phyloP scores from a whole-genome alignment of 2,329 filamentous ascomycete species.

The Paraphoma sp. region DNA sequence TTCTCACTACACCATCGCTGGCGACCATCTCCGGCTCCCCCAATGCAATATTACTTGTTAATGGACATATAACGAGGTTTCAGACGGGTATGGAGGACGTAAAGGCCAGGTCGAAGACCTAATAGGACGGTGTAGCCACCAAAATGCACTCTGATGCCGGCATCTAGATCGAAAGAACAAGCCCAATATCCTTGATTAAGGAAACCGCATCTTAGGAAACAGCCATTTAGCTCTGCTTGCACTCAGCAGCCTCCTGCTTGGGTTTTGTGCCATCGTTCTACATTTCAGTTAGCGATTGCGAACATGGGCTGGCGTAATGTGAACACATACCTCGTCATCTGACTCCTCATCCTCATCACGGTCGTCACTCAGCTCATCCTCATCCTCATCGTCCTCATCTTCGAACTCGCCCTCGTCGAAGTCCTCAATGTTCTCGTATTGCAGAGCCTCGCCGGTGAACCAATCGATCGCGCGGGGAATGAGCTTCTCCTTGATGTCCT shows the following conservation, averaged over 20 bases:
- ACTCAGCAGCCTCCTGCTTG: conserved; percentile 54
- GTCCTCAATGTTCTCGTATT: conserved; percentile 92
- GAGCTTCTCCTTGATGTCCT: conserved; percentile 99
- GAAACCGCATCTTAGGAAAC: conserved; percentile 20
- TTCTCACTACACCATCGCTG: conserved; percentile 21
- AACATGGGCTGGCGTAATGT: background rate
- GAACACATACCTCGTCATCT: conserved; percentile 47
- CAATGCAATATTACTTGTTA: conserved; percentile 39
- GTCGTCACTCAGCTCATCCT: conserved; percentile 84
- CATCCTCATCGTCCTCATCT: conserved; percentile 91
- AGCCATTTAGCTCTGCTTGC: conserved; percentile 51
- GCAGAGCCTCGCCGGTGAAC: conserved; percentile 98
- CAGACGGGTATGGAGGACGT: conserved; percentile 18
- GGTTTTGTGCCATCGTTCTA: conserved; percentile 53
- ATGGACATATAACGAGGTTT: conserved; percentile 24
- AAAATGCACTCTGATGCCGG: conserved; percentile 34
- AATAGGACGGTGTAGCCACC: conserved; percentile 20
- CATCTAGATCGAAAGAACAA: conserved; percentile 40
- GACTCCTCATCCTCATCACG: conserved; percentile 72
- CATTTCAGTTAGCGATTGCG: conserved; percentile 15
- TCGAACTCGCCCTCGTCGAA: conserved; percentile 83
- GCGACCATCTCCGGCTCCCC: conserved; percentile 24
- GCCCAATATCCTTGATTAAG: conserved; percentile 27
- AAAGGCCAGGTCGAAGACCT: conserved; percentile 9
- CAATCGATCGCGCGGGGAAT: conserved; percentile 98